Base-by-base conservation (phyloP, 192 early-diverging fungal genomes). In the Coemansia sp. region DNA sequence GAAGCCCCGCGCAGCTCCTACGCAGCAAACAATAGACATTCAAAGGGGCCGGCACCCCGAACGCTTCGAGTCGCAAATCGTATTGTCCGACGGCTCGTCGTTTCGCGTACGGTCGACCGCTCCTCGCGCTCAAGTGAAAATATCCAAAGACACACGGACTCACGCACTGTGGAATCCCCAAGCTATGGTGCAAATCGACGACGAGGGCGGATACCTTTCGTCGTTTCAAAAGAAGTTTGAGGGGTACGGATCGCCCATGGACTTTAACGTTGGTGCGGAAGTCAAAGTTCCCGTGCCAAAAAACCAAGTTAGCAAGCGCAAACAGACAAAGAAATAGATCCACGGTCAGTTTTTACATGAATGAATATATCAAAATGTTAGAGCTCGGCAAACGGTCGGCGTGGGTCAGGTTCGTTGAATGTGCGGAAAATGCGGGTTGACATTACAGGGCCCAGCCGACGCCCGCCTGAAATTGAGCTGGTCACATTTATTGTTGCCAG, bases 91-190 rank as follows among this genome's bases (percentile, higher is more conserved):
- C 77, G 96, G 96, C 7, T 89, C 90, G 7, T 91, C 93, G 6
- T 94, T 91, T 74, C 85, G 79, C 17, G 74, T 96, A 25, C 84
- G 88, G 45, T 88, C 91, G 8, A 93, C 93, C 3, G 93, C 93
- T 3, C 96, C 96, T 6, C 87, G 91, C 64, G 60, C 86, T n/a
- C 82, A 92, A 60, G 82, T 94, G 39, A 91, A 90, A 55, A 83
- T 98, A 31, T 91, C 92, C 45, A 93, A 92, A 66, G 96, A 98
- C 69, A 91, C 91, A n/a, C 82, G 94, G 23, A 95, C 94, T 67
- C 92, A 97, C 64, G 87, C 90, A 23, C 83, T 98, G 9, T 98
- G 96, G 96, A 96, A 95, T 74, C 93, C 93, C 4, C 75, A 85
- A 53, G 58, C 83, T 50, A 66, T 59, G 10, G 71, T 74, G 43